Base-by-base conservation (phyloP, 2,329 filamentous ascomycete species). In the Fusarium equiseti region DNA sequence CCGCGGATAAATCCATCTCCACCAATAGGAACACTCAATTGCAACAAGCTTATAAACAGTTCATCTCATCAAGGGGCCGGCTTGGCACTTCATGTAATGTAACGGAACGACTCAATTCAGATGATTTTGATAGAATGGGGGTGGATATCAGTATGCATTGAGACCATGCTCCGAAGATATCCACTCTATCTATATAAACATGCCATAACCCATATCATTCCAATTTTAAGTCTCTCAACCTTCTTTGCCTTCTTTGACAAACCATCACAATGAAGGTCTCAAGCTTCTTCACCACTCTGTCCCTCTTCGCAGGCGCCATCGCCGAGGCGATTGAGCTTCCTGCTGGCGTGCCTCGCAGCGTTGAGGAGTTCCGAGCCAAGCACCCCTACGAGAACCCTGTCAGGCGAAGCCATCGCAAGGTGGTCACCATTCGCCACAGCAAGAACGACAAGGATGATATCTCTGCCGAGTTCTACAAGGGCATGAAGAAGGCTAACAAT, bases 361-460 rank as follows among this genome's bases (percentile, higher is more conserved):
- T 76, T 16, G 67, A 68, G 24, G 59, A 71, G 35, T 72, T 72
- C 13, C 61, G 70, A 22, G 54, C 56, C n/a, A 71, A 69, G 8
- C 70, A 72, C 3, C 70, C 68, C 0, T 71, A 71, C 10, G 44
- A 57, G 31, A 51, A 44, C 35, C 27, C 58, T 24, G 3, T 66
- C 43, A 56, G 58, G 27, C 44, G 68, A 13, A 49, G 38, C 10
- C 54, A 68, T 18, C 68, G 70, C 22, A 69, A 51, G 26, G 57
- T 61, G 9, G 51, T 72, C 11, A 71, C 40, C 8, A 72, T 72
- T 16, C 68, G 70, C 6, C 44, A 29, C 64, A 6, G 90, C 87
- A 1, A 79, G 57, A 82, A 86, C 54, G 86, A 88, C 42, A 82
- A 79, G 0, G 88, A 90, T 59, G 88, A 90, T 73, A 79, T 89